Evolutionary conservation across 805 yeast species (phyloP), one percentile per base, ranked within the genome.

Genomic region (Zygosaccharomyces gambellarensis): DNA sequence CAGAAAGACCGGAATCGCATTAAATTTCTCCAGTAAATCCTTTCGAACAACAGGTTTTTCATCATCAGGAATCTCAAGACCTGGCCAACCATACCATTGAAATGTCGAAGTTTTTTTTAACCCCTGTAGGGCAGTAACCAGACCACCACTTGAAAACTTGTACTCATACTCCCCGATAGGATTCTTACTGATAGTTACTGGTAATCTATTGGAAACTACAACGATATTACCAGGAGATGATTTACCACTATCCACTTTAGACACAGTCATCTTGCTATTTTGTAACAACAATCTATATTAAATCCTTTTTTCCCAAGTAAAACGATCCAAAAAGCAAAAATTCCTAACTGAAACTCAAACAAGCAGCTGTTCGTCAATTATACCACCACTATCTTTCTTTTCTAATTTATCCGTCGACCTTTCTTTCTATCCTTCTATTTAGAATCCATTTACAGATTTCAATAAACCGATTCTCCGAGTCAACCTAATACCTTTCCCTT

Each of bases 11-110:
- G 99, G 99, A 32, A 87, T 82, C 58, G 98, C 94, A 53, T 84
- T 84, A 74, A 90, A 94, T 64, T 88, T 82, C 30, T 78, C 79
- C 65, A 76, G 75, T 50, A 94, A 72, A 55, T 90, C 96, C 19
- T 70, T 64, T 50, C 81, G 81, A 48, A 94, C 95, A 49, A 72
- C 71, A 0, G 70, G 79, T 62, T 84, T 83, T 55, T 90, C 96
- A 39, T 75, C 76, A 23, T 77, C 87, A 1, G 95, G 95, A 4
- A 94, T 78, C 58, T 90, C 96, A 63, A 90, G 70, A 9, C 92
- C 95, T 1, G 98, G 96, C 99, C 99, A 94, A 12, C 99, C 99
- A 61, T 87, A 83, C 99, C 99, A 94, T 65, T 90, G 94, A 70
- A 90, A 90, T 43, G 85, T 83, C 8, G 88, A 81, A 2, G 83